A percentile compares a stretch with the other conserved stretches of the same genome.
Conservation (phyloP, 2,329 filamentous ascomycete species). For the Fusarium tjaetaba region DNA sequence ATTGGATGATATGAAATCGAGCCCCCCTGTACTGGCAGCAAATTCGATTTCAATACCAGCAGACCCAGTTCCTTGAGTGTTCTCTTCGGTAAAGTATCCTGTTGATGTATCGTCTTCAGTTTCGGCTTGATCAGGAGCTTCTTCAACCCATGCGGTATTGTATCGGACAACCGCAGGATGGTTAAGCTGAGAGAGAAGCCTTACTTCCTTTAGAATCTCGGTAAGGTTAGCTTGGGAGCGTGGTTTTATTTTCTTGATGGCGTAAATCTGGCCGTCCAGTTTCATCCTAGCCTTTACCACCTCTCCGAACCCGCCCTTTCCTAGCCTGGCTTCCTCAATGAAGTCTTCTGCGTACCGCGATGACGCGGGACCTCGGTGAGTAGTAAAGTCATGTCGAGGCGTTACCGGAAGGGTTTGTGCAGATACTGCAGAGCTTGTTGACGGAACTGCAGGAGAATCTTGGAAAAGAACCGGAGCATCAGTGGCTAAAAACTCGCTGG, state of each 20-base stretch:
- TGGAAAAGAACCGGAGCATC: slow-evolving; percentile 68
- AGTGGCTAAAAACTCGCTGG: slow-evolving; percentile 73
- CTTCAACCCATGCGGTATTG: slow-evolving; percentile 94
- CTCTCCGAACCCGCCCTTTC: slow-evolving; percentile 94
- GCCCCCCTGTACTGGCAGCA: slow-evolving; percentile 77
- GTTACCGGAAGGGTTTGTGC: slow-evolving; percentile 58
- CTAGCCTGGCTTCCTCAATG: slow-evolving; percentile 86
- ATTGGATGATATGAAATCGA: slow-evolving; percentile 94
- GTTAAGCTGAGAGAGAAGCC: slow-evolving; percentile 89
- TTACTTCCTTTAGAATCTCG: slow-evolving; percentile 85
- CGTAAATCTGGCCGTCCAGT: slow-evolving; percentile 91
- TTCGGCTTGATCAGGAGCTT: slow-evolving; percentile 63
- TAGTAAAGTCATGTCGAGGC: slow-evolving; percentile 70
- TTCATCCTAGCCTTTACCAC: slow-evolving; percentile 96
- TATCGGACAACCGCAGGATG: slow-evolving; percentile 90
- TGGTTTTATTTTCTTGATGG: slow-evolving; percentile 95
- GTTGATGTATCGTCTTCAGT: slow-evolving; percentile 67
- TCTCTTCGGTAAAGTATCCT: slow-evolving; percentile 56
- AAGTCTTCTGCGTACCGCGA: slow-evolving; percentile 92
- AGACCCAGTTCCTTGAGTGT: slow-evolving; percentile 52
- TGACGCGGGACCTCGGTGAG: slow-evolving; percentile 56
- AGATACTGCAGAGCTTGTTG: slow-evolving; percentile 56
- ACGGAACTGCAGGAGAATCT: slow-evolving; percentile 52
- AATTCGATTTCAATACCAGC: slow-evolving; percentile 64
- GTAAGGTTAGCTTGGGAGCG: slow-evolving; percentile 81